These are phyloP conservation scores for Phoma sp. DNA, from an alignment of 2,329 filamentous ascomycete genomes.

Conservation along the genomic window DNA sequence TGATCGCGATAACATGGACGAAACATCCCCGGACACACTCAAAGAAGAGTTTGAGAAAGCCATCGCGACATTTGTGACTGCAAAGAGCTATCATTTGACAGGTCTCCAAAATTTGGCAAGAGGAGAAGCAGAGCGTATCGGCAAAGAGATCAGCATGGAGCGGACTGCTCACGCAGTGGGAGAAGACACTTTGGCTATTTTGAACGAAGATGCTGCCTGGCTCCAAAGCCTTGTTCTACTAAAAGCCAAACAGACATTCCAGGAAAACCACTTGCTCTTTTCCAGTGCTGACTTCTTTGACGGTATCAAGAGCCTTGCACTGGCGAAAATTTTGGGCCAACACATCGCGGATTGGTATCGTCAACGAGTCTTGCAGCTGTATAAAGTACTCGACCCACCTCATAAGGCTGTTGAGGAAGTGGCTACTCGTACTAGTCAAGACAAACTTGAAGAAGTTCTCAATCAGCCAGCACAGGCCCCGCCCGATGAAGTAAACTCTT, in stretches of 20 bases:
- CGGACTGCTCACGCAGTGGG: not conserved
- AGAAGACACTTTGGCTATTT: not conserved
- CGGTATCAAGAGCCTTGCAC: not conserved
- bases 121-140: not conserved
- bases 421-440: no score
- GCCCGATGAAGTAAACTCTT: no score
- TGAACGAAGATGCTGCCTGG: not conserved
- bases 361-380: not conserved
- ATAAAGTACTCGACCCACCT: no score
- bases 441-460: no score
- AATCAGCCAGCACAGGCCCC: no score
- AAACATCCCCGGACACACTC: not conserved
- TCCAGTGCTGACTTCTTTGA: not conserved
- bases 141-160: not conserved
- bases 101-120: not conserved
- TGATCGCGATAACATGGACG: not conserved
- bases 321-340: not conserved
- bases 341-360: not conserved
- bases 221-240: not conserved
- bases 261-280: not conserved
- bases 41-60: not conserved
- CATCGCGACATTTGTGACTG: not conserved
- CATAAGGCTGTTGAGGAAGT: no score
- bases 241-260: not conserved
- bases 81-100: not conserved